Base-by-base conservation (phyloP, 805 yeast genomes). In the Zygosaccharomyces lentus region DNA sequence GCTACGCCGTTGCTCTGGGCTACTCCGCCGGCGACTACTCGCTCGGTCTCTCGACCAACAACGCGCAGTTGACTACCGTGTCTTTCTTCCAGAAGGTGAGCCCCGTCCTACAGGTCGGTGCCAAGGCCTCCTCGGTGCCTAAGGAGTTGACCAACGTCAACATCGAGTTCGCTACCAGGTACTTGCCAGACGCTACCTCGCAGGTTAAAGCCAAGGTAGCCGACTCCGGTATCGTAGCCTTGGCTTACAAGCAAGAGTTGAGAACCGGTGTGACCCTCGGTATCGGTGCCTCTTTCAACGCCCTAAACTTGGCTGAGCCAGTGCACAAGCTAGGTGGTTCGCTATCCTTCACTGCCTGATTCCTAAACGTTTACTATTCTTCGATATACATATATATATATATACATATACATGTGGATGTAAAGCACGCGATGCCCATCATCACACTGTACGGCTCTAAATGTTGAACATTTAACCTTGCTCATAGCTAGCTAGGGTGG, bases 301-400 rank as follows among this genome's bases (percentile, higher is more conserved):
- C 97, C 64, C 80, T 90, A 73, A 86, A 91, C 73, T 80, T 91
- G 67, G 82, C 87, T 68, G 97, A 90, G 78, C 87, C 96, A 56
- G 96, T 93, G 66, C 99, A 93, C 83, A 90, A 93, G 82, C 78
- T 93, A 65, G 99, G 99, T 73, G 79, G 88, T 76, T 87, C 96
- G 47, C 79, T 93, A 71, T 80, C 96, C 56, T 91, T 91, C 78
- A 74, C 95, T 61, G 95, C 96, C 70, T 91, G 83, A 71, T 25
- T 51, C 13, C 29, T n/a, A 30, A 31, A 19, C 32, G 32, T n/a
- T n/a, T n/a, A 29, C 32, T 29, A 29, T 29, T 29, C 32, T 29
- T 29, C 29, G 12, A 25, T 25, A 9, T 25, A 25, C 29, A 29
- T 29, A 13, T 29, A 6, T 29, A 10, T 27, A 29, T 29, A 29